Percentiles rank a stretch among this genome's conserved stretches.
phyloP scores from a whole-genome alignment of 192 early-diverging fungal species.

The Backusella morwellensis region DNA sequence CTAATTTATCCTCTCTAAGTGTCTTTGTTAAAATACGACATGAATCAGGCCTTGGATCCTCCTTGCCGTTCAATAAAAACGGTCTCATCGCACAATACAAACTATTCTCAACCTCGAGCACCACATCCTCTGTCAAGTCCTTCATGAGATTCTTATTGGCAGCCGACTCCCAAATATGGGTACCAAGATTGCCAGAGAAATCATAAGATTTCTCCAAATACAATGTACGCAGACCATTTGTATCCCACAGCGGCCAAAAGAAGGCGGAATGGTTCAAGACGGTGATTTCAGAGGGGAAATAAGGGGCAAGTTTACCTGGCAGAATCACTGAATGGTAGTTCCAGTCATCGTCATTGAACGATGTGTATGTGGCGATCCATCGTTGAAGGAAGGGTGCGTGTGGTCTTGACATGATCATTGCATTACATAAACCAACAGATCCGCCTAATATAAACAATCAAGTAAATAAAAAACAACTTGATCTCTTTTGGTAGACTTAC shows the following conservation, averaged over 20 bases:
- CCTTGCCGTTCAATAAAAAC: slow-evolving; percentile 28
- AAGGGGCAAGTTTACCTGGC: slow-evolving; percentile 34
- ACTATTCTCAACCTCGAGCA: slow-evolving; percentile 34
- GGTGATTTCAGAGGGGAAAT: slow-evolving; percentile 27
- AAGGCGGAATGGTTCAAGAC: slow-evolving; percentile 33
- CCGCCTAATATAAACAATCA: slow-evolving; percentile 18
- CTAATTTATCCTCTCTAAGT: slow-evolving; percentile 7
- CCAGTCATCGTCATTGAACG: slow-evolving; percentile 42
- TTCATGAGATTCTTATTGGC: slow-evolving; percentile 35
- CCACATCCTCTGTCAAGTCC: slow-evolving; percentile 21
- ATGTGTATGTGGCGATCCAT: slow-evolving; percentile 46
- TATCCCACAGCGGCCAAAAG: slow-evolving; percentile 47
- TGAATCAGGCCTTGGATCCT: background rate
- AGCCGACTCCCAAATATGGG: slow-evolving; percentile 40
- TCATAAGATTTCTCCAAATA: slow-evolving; percentile 40
- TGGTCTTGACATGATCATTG: slow-evolving; percentile 41
- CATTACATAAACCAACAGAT: slow-evolving; percentile 46
- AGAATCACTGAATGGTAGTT: slow-evolving; percentile 44
- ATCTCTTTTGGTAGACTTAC: background rate
- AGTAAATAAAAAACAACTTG: background rate
- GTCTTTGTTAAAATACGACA: slow-evolving; percentile 23
- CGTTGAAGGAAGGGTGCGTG: slow-evolving; percentile 43
- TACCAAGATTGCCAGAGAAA: slow-evolving; percentile 33
- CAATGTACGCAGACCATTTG: slow-evolving; percentile 31
- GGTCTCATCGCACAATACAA: slow-evolving; percentile 36